Conservation (phyloP, 208 protist species). For the Histomonas meleagridis region DNA sequence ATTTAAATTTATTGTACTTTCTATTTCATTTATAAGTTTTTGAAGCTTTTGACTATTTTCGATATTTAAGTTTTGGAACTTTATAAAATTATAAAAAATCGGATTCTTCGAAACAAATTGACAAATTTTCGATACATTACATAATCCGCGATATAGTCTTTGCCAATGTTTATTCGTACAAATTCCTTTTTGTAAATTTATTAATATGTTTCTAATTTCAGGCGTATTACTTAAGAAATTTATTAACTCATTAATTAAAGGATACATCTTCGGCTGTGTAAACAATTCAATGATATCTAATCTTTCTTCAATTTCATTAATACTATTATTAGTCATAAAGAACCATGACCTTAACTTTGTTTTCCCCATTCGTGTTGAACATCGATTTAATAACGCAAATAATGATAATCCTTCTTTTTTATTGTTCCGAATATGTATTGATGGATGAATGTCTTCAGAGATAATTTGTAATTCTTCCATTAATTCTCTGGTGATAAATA, state of each 20-base stretch:
- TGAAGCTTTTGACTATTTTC: not conserved
- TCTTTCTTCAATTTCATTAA: not conserved
- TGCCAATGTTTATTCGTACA: not conserved
- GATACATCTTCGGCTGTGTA: not conserved
- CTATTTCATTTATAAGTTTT: not conserved
- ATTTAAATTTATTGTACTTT: conserved; percentile 12
- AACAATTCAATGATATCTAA: not conserved
- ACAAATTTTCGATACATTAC: not conserved
- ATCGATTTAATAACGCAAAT: not conserved
- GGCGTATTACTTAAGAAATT: not conserved
- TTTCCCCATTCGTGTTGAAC: not conserved
- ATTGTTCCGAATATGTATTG: not conserved
- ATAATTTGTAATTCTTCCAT: not conserved
- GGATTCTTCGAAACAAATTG: not conserved
- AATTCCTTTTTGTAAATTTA: not conserved
- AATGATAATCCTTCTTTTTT: not conserved
- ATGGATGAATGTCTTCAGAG: not conserved
- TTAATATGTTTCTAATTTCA: not conserved
- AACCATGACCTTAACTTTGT: not conserved
- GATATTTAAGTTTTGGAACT: not conserved
- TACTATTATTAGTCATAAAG: not conserved
- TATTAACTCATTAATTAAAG: not conserved
- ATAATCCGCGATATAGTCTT: not conserved
- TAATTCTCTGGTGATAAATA: not conserved
- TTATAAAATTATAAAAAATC: not conserved